These are phyloP conservation scores for Alloascoidea africana DNA, from an alignment of 805 yeast species.

Conservation along the genomic window DNA sequence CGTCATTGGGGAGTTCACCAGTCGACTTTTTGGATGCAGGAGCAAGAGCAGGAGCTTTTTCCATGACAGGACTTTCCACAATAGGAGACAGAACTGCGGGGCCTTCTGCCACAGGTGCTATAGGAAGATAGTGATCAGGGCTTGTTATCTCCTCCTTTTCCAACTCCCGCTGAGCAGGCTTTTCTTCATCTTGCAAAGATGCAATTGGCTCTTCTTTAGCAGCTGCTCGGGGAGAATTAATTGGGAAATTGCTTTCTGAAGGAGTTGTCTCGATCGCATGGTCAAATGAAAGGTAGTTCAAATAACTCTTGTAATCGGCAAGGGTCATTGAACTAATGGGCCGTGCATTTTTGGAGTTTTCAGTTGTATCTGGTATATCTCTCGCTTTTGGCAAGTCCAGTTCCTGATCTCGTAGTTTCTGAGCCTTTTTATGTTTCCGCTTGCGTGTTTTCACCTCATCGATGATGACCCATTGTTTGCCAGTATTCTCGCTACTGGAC, in stretches of 20 bases:
- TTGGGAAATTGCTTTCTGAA: neutral
- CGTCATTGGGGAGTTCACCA: neutral
- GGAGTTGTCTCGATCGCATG: neutral
- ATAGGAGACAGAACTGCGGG: neutral
- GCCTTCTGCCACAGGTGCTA: no score
- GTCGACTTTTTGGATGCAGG: neutral
- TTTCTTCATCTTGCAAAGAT: neutral
- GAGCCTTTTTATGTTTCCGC: neutral
- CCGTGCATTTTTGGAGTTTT: neutral
- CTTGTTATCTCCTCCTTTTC: neutral
- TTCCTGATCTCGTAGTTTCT: no score
- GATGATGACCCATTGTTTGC: conserved; percentile 15
- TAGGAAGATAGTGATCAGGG: no score
- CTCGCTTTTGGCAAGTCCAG: neutral
- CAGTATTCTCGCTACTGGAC: conserved; percentile 44
- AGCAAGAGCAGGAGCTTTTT: neutral
- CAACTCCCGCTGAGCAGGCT: neutral
- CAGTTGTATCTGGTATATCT: neutral
- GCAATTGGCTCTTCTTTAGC: neutral
- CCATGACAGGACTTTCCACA: neutral
- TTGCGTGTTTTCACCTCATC: conserved; percentile 11
- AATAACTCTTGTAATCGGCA: neutral
- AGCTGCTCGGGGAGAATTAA: neutral
- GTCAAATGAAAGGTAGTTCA: neutral
- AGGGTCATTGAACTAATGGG: neutral